Conservation (phyloP, 345 rosid species). For the Raphanus sativus region DNA sequence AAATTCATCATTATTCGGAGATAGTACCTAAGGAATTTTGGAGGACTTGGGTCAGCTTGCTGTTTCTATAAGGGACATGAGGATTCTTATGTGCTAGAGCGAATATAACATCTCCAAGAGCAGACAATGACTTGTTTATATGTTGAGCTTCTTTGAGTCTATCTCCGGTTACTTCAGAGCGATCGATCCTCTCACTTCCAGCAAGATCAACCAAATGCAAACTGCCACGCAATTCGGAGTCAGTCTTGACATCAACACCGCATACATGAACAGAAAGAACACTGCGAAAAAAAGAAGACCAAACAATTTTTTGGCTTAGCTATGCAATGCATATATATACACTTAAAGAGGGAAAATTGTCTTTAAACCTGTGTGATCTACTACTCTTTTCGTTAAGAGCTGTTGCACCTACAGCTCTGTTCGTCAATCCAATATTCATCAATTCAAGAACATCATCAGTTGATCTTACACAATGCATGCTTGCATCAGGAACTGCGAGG, state of each 20-base stretch:
- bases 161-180: constrained; percentile 92
- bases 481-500: constrained; percentile 92
- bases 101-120: constrained; percentile 90
- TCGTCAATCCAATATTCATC: constrained; percentile 72
- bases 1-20: not conserved
- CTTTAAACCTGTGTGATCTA: constrained; percentile 80
- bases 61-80: constrained; percentile 90
- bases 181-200: constrained; percentile 88
- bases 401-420: constrained; percentile 82
- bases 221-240: constrained; percentile 64
- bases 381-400: constrained; percentile 88
- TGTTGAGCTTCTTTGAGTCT: constrained; percentile 91
- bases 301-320: not conserved
- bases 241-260: constrained; percentile 60
- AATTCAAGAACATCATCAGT: constrained; percentile 72
- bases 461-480: constrained; percentile 69
- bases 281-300: constrained; percentile 43
- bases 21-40: constrained; percentile 80
- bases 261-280: constrained; percentile 82
- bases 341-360: not conserved
- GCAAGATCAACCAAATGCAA: constrained; percentile 93
- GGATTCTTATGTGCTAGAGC: constrained; percentile 77
- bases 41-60: constrained; percentile 93
- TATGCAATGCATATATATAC: not conserved
- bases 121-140: constrained; percentile 87